Conservation (phyloP, 176 grass and related monocot species). For the Cenchrus americanus region DNA sequence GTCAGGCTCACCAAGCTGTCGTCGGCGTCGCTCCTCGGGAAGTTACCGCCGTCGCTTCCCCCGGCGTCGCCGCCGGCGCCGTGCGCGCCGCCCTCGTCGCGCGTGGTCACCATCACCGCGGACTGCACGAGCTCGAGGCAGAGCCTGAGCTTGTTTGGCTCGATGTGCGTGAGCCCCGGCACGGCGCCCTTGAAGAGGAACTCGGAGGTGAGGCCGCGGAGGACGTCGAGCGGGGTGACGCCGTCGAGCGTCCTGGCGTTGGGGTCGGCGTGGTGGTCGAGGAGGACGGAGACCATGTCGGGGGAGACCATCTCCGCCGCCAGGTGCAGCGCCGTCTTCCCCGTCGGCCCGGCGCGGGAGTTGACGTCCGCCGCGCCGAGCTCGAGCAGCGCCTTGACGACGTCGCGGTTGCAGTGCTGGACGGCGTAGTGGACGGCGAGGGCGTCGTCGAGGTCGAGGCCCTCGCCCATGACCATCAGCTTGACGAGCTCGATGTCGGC, state of each 20-base stretch:
- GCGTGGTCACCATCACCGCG: slow-evolving; percentile 78
- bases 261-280: slow-evolving; percentile 96
- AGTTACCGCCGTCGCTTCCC: slow-evolving; percentile 43
- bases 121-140: slow-evolving; percentile 98
- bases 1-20: slow-evolving; percentile 88
- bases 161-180: slow-evolving; percentile 84
- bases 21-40: slow-evolving; percentile 47
- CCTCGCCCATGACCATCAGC: slow-evolving; percentile 99
- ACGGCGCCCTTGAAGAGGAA: slow-evolving; percentile 99
- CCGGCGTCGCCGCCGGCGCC: slow-evolving; percentile 46
- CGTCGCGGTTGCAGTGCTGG: slow-evolving; percentile 85
- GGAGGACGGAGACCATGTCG: slow-evolving; percentile 94
- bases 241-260: slow-evolving; percentile 82
- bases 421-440: slow-evolving; percentile 95
- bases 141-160: slow-evolving; percentile 94
- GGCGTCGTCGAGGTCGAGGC: slow-evolving; percentile 93
- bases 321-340: slow-evolving; percentile 83
- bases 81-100: slow-evolving; percentile 63
- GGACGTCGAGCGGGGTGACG: slow-evolving; percentile 83
- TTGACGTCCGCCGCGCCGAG: slow-evolving; percentile 97
- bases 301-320: slow-evolving; percentile 95
- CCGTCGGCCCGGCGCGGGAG: slow-evolving; percentile 70
- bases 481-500: slow-evolving; percentile 99
- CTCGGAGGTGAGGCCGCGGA: slow-evolving; percentile 91
- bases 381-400: slow-evolving; percentile 98